Evolutionary conservation across 2,329 filamentous ascomycete genomes (phyloP), one percentile per base, ranked within the genome.

Genomic region (Fusarium longipes): DNA sequence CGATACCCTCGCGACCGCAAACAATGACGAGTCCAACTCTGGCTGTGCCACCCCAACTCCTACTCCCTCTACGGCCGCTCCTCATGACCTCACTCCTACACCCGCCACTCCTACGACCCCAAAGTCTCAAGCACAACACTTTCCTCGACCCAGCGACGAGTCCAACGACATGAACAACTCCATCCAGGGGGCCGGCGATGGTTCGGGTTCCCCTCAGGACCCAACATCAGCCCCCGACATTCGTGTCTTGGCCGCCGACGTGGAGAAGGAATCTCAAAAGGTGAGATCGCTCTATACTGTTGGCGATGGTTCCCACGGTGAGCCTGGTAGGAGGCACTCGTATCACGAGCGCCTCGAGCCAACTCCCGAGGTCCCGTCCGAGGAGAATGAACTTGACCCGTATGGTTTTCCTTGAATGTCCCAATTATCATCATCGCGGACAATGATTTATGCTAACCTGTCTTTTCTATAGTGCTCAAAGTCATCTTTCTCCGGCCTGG

Each of bases 281-380:
- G 86, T 88, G 83, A 87, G 86, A 83, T 88, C 85, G 79, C 86
- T 88, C 79, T 88, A 88, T 82, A 82, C 84, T 80, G 81, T 82
- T 74, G 82, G 82, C 79, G 84, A 85, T 75, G 78, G 76, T 77
- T 77, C 83, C 77, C 79, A 78, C 67, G 85, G 82, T 82, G 83
- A 86, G 77, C 82, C 85, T 74, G 83, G 84, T 65, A 80, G 77
- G 63, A 77, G 80, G 69, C 80, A 75, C 74, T 82, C 79, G 75
- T 82, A 82, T 70, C 80, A 78, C 76, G 84, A 82, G 73, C 81
- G 79, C 63, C 77, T 82, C 64, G 81, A 82, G 74, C 81, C 84
- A 69, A 81, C 81, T 73, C 79, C 77, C 73, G 83, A 86, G 77
- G 80, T 80, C 77, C 82, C 82, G 73, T 81, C 80, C 71, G 82